Evolutionary conservation across 768 basidiomycete genomes (phyloP).

Genomic region (Lactarius sp.): DNA sequence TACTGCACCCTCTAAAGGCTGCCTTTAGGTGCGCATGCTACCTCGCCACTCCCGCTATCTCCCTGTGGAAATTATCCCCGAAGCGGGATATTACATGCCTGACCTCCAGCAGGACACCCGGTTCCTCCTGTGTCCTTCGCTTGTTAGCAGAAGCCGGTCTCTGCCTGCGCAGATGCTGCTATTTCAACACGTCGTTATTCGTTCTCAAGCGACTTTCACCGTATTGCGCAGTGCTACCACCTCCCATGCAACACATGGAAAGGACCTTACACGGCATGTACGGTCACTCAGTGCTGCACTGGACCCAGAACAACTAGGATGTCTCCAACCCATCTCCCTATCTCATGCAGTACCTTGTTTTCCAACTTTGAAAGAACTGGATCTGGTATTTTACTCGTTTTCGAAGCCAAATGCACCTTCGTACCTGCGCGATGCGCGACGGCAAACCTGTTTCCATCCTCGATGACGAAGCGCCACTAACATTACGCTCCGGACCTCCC

Average conservation of each 20-base stretch:
- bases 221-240: conserved; percentile 52
- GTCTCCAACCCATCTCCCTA: conserved; percentile 52
- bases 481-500: conserved; percentile 50
- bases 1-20: too few relatives aligned
- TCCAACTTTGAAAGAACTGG: conserved; percentile 53
- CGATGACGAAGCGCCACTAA: conserved; percentile 40
- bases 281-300: conserved; percentile 55
- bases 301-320: conserved; percentile 63
- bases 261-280: conserved; percentile 42
- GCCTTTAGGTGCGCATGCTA: background rate
- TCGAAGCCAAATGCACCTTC: conserved; percentile 35
- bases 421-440: conserved; percentile 24
- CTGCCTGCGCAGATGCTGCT: conserved; percentile 60
- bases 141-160: conserved; percentile 68
- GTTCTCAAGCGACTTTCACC: conserved; percentile 47
- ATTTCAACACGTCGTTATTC: conserved; percentile 53
- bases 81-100: conserved; percentile 45
- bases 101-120: conserved; percentile 34
- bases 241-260: conserved; percentile 43
- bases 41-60: conserved; percentile 28
- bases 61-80: conserved; percentile 64
- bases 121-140: conserved; percentile 45
- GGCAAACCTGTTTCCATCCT: conserved; percentile 25
- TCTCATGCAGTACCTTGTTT: conserved; percentile 54
- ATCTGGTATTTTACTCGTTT: conserved; percentile 57